Conservation (phyloP, 495 filamentous ascomycete species). For the Sordaria brevicollis region DNA sequence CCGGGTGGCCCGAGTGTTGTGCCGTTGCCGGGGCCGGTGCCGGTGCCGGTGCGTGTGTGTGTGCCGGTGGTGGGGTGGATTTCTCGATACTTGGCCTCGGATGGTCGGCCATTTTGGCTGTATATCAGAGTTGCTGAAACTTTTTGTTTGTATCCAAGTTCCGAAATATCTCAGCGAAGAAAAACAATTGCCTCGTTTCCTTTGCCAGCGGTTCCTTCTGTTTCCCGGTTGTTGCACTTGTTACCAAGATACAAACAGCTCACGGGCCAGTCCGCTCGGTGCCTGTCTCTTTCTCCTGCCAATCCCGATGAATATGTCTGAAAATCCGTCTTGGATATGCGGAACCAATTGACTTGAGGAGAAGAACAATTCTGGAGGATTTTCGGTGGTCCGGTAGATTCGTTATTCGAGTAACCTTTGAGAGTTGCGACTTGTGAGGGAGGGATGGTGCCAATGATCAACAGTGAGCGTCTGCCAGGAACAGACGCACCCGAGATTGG, state of each 20-base stretch:
- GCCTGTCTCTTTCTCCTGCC: neutral
- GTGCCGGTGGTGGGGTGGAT: neutral
- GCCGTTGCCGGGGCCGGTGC: neutral
- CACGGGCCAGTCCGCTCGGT: neutral
- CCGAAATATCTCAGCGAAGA: neutral
- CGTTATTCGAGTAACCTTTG: neutral
- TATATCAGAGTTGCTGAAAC: neutral
- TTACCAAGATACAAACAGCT: neutral
- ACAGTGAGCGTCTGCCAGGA: neutral
- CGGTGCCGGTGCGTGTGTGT: too few relatives aligned
- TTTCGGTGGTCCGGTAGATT: neutral
- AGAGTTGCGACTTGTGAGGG: neutral
- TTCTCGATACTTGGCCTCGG: neutral
- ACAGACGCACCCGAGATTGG: neutral
- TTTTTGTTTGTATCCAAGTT: neutral
- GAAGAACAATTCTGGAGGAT: neutral
- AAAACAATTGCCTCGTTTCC: neutral
- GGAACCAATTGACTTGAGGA: neutral
- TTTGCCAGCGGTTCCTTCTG: neutral
- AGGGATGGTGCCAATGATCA: neutral
- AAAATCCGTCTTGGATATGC: neutral
- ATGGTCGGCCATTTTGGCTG: neutral
- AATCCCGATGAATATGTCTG: neutral
- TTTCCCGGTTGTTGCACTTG: neutral
- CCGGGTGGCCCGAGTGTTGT: neutral